Percentiles rank a stretch among this genome's conserved stretches.
phyloP scores from a whole-genome alignment of 2,329 filamentous ascomycete species.

The Claviceps cyperi region DNA sequence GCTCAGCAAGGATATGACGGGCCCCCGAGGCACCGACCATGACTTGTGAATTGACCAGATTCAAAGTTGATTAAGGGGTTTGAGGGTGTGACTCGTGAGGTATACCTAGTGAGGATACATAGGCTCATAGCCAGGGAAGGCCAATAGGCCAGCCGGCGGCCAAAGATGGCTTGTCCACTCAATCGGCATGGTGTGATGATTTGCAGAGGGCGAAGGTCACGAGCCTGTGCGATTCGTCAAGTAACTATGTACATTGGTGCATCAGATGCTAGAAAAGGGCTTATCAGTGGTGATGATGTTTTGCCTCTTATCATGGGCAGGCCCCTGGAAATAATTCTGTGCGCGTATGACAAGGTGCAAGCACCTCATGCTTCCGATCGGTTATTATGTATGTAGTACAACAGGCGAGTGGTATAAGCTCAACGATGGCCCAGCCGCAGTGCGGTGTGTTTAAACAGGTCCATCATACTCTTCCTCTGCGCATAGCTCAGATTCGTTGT shows the following conservation, averaged over 20 bases:
- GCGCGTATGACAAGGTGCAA: not conserved
- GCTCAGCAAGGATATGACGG: not conserved
- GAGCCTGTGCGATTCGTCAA: not conserved
- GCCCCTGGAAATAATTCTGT: not conserved
- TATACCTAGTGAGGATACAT: not conserved
- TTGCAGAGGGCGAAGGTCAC: not conserved
- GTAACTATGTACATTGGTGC: not conserved
- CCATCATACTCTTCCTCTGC: too few relatives aligned
- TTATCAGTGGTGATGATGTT: constrained; percentile 1
- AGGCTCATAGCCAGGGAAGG: not conserved
- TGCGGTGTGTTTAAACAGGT: too few relatives aligned
- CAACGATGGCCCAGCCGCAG: not conserved
- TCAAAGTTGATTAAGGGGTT: not conserved
- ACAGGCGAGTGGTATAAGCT: not conserved
- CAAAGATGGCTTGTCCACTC: not conserved
- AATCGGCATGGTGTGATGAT: not conserved
- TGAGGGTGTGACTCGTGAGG: not conserved
- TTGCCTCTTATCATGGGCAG: constrained; percentile 1
- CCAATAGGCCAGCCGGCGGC: not conserved
- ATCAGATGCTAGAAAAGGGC: not conserved
- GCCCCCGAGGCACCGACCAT: not conserved
- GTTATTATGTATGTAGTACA: not conserved
- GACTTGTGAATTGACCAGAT: not conserved
- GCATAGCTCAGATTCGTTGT: too few relatives aligned
- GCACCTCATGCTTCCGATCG: constrained; percentile 2